Evolutionary conservation across 2,329 filamentous ascomycete genomes (phyloP).

Genomic region (Rhinocladiella similis): DNA sequence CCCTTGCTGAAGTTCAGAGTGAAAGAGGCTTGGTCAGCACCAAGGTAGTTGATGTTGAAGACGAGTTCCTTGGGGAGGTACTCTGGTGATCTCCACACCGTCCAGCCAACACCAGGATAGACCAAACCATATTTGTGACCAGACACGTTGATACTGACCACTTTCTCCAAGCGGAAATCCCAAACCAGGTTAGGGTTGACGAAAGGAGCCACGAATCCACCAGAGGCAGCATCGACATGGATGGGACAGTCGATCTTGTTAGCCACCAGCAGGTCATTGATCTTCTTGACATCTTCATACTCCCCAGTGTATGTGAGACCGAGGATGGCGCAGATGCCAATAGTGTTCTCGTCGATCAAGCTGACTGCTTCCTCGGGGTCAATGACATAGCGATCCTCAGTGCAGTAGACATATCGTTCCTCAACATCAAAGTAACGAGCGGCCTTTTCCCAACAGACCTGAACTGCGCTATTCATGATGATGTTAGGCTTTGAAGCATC

Average conservation of each 20-base stretch:
- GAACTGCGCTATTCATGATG: constrained; percentile 92
- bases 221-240: constrained; percentile 89
- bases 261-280: constrained; percentile 83
- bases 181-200: constrained; percentile 79
- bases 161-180: constrained; percentile 88
- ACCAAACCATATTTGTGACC: constrained; percentile 82
- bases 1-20: constrained; percentile 98
- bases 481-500: constrained; percentile 81
- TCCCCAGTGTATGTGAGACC: constrained; percentile 95
- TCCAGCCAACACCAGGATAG: constrained; percentile 93
- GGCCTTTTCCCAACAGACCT: constrained; percentile 97
- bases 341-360: constrained; percentile 69
- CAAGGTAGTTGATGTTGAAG: constrained; percentile 99
- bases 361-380: constrained; percentile 63
- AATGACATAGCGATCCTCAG: constrained; percentile 61
- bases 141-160: constrained; percentile 90
- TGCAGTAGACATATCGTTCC: constrained; percentile 74
- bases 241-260: constrained; percentile 78
- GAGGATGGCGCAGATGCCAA: constrained; percentile 88
- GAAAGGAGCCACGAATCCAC: constrained; percentile 92
- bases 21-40: constrained; percentile 91
- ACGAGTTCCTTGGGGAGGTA: constrained; percentile 87
- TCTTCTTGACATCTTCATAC: constrained; percentile 89
- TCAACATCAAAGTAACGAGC: constrained; percentile 89
- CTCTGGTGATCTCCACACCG: constrained; percentile 81